phyloP scores from a whole-genome alignment of 805 yeast genomes.

The Torulaspora microellipsoides region DNA sequence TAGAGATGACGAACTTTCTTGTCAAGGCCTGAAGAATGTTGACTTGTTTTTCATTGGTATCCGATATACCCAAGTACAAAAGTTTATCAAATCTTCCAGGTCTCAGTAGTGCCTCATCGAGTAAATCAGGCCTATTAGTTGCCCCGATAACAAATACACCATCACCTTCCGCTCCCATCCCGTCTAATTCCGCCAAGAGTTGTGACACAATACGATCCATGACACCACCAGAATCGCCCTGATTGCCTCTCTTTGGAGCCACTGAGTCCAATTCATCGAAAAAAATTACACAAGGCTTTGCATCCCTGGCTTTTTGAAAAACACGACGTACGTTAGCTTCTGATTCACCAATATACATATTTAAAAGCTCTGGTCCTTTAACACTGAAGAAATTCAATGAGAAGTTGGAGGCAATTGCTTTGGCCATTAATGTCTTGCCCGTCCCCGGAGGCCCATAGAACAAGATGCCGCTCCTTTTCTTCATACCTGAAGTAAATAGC shows the following conservation, averaged over 20 bases:
- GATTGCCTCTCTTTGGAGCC: constrained; percentile 97
- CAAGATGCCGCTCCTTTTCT: constrained; percentile 88
- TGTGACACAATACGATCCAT: constrained; percentile 99
- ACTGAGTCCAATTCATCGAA: constrained; percentile 97
- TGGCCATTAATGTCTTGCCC: constrained; percentile 92
- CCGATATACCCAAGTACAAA: constrained; percentile 89
- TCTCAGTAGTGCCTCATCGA: constrained; percentile 89
- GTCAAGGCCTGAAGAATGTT: constrained; percentile 86
- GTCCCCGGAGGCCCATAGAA: constrained; percentile 99
- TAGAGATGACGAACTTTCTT: constrained; percentile 64
- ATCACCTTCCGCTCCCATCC: constrained; percentile 77
- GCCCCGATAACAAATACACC: constrained; percentile 99
- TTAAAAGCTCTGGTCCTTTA: constrained; percentile 93
- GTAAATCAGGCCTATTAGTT: constrained; percentile 90
- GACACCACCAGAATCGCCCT: constrained; percentile 98
- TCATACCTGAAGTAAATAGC: constrained; percentile 79
- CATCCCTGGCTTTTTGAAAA: constrained; percentile 91
- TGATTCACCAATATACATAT: constrained; percentile 98
- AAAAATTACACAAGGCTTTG: constrained; percentile 95
- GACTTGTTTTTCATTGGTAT: constrained; percentile 81
- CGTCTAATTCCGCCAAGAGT: constrained; percentile 89
- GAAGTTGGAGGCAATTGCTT: constrained; percentile 95
- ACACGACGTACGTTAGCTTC: constrained; percentile 96
- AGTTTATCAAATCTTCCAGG: constrained; percentile 96
- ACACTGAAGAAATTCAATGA: constrained; percentile 93